Evolutionary conservation across 495 filamentous ascomycete genomes (phyloP), one percentile per base, ranked within the genome.

Genomic region (Hyaloscypha hepaticicola): DNA sequence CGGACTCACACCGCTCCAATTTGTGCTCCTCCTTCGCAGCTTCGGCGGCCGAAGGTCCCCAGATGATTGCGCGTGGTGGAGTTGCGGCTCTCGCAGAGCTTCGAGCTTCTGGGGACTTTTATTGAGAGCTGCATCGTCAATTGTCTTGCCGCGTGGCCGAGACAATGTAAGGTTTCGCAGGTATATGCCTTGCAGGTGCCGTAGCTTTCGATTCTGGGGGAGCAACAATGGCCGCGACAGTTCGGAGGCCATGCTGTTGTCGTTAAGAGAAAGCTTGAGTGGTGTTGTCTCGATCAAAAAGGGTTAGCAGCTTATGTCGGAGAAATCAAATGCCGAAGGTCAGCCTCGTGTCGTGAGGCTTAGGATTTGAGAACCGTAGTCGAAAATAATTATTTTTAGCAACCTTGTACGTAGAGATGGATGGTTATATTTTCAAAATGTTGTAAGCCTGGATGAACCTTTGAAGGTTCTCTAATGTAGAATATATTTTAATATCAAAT

Each of bases 101-200:
- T 89, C 79, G 24, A 85, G 77, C 76, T 94, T 96, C 7, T 80
- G 83, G 1, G 91, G 86, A 9, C 86, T 86, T 70, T 86, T 87
- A 70, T 91, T 85, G 41, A 96, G 84, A 58, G 87, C 90, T 59
- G 90, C 90, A 72, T 97, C 94, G 74, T 96, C 93, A 73, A 90
- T 87, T 25, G 94, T 93, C 69, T 85, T 89, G 49, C 89, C 85
- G 55, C 85, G 85, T 58, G 83, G 76, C 49, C 85, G 79, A 16
- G 73, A 77, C 55, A 93, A 85, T 60, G 86, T 83, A 38, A 97
- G 79, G 73, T 97, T 99, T 55, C 95, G 91, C 25, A 97, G 77
- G 53, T 89, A 93, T 55, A 99, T 87, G 58, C 90, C 92, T 66
- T 90, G 87, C 19, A 99, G 81, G 78, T 97, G 93, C 58, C 95